Evolutionary conservation across 176 grass and related monocot species (phyloP), one percentile per base, ranked within the genome.

Genomic region (Poa annua): DNA sequence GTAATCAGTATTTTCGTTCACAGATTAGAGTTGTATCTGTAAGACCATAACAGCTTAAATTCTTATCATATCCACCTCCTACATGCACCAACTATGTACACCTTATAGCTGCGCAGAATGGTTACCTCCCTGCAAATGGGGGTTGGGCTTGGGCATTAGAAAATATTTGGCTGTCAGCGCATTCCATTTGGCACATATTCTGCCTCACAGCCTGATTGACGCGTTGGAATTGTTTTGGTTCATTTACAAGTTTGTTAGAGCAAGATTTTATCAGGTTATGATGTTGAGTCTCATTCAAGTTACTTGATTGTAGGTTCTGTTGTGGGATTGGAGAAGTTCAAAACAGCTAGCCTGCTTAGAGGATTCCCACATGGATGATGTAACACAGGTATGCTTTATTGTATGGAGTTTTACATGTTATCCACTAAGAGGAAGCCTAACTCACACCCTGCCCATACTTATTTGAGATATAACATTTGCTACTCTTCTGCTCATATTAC

Each of bases 311-410:
- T 76, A 98, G 92, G 86, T 98, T 87, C 77, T 90, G 24, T 87
- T 98, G 51, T 98, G 92, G 96, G 96, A 98, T 82, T 95, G 92
- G 96, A 95, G 92, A 90, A 95, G 80, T 88, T 88, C 85, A 80
- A 98, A 93, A 77, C 92, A 90, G 70, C 48, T 93, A 75, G 90
- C 92, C 50, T 95, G 87, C 85, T 80, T 98, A 63, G 91, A 98
- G 80, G 92, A 95, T 81, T 93, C 89, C 78, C 96, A 98, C 82
- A 93, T 88, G 76, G 96, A 95, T 61, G 96, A 95, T 78, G 96
- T 98, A 57, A 98, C 91, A 64, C 92, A 95, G 75, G 91, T 93
- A 88, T 79, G 36, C 44, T 57, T 85, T 82, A 16, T 66, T 66
- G 8, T 82, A 10, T 9, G 47, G 70, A 8, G 44, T 73, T 72